Evolutionary conservation across 352 stramenopile species (phyloP).

Genomic region (Peronospora farinosa): DNA sequence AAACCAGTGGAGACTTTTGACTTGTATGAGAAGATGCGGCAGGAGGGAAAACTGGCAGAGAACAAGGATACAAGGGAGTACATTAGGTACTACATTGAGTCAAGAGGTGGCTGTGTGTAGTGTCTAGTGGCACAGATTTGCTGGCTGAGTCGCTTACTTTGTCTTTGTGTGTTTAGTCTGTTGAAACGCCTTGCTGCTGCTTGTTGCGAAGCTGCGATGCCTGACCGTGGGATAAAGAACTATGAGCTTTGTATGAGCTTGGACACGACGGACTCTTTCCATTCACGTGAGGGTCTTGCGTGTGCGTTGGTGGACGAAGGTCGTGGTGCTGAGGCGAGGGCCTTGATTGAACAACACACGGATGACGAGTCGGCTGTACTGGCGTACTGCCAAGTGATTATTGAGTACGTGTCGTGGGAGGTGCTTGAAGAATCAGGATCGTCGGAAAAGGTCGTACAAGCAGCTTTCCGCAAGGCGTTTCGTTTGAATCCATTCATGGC

Average conservation of each 20-base stretch:
- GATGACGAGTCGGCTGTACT: conserved; percentile 54
- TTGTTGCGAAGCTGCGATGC: conserved; percentile 65
- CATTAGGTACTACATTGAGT: conserved; percentile 33
- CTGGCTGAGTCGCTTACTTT: conserved; percentile 1
- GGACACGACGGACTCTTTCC: conserved; percentile 53
- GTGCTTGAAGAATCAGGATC: conserved; percentile 78
- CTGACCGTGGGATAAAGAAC: conserved; percentile 71
- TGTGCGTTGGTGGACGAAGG: conserved; percentile 80
- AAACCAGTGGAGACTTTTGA: conserved; percentile 76
- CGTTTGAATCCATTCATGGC: conserved; percentile 77
- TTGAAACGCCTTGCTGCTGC: conserved; percentile 68
- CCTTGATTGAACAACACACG: conserved; percentile 58
- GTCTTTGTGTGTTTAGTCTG: conserved; percentile 10
- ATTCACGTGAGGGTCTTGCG: conserved; percentile 59
- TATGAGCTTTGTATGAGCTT: conserved; percentile 77
- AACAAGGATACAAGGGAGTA: conserved; percentile 65
- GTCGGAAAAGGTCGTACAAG: conserved; percentile 68
- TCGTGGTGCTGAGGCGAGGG: conserved; percentile 58
- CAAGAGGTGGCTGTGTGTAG: not conserved
- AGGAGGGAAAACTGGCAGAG: conserved; percentile 47
- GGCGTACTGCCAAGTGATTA: conserved; percentile 76
- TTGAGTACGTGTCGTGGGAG: conserved; percentile 87
- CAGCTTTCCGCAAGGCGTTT: conserved; percentile 63
- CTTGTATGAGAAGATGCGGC: conserved; percentile 52
- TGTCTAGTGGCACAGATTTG: not conserved